Evolutionary conservation across 2,329 filamentous ascomycete genomes (phyloP), one percentile per base, ranked within the genome.

Genomic region (Cladophialophora psammophila): DNA sequence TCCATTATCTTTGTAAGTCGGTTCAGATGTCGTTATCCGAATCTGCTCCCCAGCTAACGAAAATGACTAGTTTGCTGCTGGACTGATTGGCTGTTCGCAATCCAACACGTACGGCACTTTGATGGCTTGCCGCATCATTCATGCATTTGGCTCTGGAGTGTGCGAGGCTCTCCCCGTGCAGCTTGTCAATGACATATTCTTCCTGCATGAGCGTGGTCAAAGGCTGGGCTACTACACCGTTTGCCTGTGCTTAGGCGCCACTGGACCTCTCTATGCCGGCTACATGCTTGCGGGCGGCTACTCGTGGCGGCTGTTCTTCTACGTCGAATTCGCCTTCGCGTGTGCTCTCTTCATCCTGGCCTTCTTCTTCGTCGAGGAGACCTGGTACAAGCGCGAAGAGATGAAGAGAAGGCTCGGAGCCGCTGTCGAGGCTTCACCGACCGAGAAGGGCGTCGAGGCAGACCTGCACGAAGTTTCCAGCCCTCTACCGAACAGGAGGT

Each of bases 281-380:
- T 88, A 88, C 74, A 88, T 88, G 86, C 82, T 88, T 6, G 81
- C 82, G 0, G 85, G 81, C 0, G 84, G 84, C 9, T 83, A 86
- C 72, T 86, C 85, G 6, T 88, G 86, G 86, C 79, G 84, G 15
- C 81, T 88, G 0, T 88, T 85, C 78, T 88, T 88, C 78, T 88
- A 87, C 73, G 86, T 88, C 62, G 82, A 84, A 68, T 81, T 86
- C 56, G 86, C 85, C 2, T 88, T 88, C 60, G 80, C 83, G 1
- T 76, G 76, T 8, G 75, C 75, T 5, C 73, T 78, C 56, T 76
- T 79, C 66, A 76, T 86, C 52, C 70, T 83, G 7, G 80, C 84
- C 0, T 86, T 88, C 72, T 77, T 88, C 66, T 85, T 88, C 71
- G 85, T 87, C 67, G 86, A 88, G 69, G 87, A 89, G 73, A 86